Percentiles rank a stretch among this genome's conserved stretches.
Evolutionary conservation across 768 basidiomycete species (phyloP).

Genomic region (Cystobasidium ongulense): DNA sequence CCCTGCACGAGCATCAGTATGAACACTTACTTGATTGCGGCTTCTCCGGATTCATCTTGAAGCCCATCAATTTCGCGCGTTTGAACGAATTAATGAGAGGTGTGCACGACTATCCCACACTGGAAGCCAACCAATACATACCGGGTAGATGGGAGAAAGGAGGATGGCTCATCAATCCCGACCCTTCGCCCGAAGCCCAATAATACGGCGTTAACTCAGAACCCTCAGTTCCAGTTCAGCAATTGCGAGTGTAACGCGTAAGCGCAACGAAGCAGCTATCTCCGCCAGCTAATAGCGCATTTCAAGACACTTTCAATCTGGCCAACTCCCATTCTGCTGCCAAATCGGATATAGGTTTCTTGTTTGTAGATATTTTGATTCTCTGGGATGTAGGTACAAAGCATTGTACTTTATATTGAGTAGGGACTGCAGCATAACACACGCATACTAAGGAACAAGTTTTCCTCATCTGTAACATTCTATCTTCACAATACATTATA

Average conservation of each 20-base stretch:
- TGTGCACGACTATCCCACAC: slow-evolving; percentile 42
- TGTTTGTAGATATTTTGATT: no score
- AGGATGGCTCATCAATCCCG: slow-evolving; percentile 18
- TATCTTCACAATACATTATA: background rate
- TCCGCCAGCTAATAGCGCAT: no score
- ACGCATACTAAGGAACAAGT: background rate
- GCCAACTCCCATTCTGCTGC: no score
- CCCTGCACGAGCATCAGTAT: slow-evolving; percentile 16
- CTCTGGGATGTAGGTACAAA: no score
- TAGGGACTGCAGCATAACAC: background rate
- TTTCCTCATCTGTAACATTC: background rate
- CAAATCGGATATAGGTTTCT: no score
- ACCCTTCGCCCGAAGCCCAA: background rate
- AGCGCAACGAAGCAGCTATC: no score
- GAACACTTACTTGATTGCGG: slow-evolving; percentile 35
- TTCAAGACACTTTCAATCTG: no score
- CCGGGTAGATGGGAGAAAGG: slow-evolving; percentile 29
- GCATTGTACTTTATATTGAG: background rate
- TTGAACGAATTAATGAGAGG: slow-evolving; percentile 57
- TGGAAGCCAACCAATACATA: slow-evolving; percentile 14
- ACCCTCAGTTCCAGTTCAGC: no score
- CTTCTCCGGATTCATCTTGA: slow-evolving; percentile 63
- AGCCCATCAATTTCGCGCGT: slow-evolving; percentile 70
- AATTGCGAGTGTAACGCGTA: no score
- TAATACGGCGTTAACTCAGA: no score